These are phyloP conservation scores for Dryas octopetala DNA, from an alignment of 306 rosid genomes.

Conservation along the genomic window DNA sequence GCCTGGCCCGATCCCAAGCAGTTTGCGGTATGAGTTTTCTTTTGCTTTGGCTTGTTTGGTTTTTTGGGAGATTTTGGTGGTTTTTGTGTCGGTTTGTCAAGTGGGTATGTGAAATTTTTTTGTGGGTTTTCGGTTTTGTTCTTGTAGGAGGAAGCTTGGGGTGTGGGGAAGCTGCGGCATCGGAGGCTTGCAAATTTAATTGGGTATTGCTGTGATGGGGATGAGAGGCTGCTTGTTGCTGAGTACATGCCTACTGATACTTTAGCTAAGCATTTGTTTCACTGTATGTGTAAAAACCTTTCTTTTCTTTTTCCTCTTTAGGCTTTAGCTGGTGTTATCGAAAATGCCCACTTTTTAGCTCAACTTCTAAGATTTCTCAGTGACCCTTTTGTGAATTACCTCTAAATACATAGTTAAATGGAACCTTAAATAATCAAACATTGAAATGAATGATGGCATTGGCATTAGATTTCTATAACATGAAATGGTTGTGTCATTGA, in stretches of 20 bases:
- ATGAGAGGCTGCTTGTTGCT: conserved; percentile 95
- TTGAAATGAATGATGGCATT: conserved; percentile 3
- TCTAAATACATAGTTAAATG: not conserved
- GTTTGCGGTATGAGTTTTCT: conserved; percentile 47
- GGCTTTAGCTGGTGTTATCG: not conserved
- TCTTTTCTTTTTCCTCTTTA: not conserved
- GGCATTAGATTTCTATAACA: not conserved
- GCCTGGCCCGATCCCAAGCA: conserved; percentile 99
- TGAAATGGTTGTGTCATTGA: not conserved
- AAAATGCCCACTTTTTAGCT: conserved; percentile 14
- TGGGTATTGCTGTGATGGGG: conserved; percentile 94
- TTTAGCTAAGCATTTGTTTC: conserved; percentile 96
- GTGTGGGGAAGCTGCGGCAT: conserved; percentile 82
- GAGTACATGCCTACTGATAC: conserved; percentile 97
- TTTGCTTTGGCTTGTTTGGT: not conserved
- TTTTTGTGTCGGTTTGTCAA: conserved; percentile 3
- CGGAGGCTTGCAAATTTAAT: conserved; percentile 82
- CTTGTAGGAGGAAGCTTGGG: conserved; percentile 79
- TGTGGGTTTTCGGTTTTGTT: conserved; percentile 6
- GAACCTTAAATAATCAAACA: not conserved
- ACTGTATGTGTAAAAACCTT: conserved; percentile 50
- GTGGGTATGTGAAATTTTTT: conserved; percentile 10
- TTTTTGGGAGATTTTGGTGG: not conserved
- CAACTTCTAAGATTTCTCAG: not conserved
- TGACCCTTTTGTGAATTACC: conserved; percentile 7